Conservation (phyloP, 148 eudicot species). For the Diospyros kaki region DNA sequence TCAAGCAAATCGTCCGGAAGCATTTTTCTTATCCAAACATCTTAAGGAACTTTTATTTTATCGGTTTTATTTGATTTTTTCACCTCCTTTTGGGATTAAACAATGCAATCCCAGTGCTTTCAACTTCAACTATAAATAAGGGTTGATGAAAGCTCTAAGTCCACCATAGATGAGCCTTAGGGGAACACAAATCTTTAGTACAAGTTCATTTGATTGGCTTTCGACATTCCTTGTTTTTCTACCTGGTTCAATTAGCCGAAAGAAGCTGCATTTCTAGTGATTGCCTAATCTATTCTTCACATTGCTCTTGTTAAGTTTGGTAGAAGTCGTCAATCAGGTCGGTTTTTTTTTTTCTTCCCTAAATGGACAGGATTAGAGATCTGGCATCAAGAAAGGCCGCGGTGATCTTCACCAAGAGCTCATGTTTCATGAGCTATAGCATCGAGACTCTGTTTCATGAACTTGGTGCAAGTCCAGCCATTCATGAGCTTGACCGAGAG, state of each 20-base stretch:
- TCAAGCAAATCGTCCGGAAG: conserved; percentile 20
- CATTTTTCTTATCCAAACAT: conserved; percentile 36
- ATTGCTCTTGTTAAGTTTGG: background rate
- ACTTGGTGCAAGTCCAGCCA: conserved; percentile 28
- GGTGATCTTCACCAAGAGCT: conserved; percentile 34
- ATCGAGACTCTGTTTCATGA: conserved; percentile 23
- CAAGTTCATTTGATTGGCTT: no score
- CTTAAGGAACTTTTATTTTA: conserved; percentile 14
- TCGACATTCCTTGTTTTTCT: no score
- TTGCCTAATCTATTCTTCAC: background rate
- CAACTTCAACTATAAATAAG: conserved; percentile 31
- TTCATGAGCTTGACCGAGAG: conserved; percentile 34
- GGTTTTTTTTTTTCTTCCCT: background rate
- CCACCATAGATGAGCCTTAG: conserved; percentile 5
- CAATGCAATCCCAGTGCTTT: conserved; percentile 14
- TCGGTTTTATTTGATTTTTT: conserved; percentile 1
- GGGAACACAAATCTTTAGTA: background rate
- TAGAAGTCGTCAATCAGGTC: no score
- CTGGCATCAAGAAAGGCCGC: conserved; percentile 27
- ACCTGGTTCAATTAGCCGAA: no score
- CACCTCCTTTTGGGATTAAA: conserved; percentile 7
- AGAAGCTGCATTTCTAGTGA: no score
- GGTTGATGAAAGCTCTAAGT: conserved; percentile 20
- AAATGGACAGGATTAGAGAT: conserved; percentile 13
- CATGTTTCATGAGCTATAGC: conserved; percentile 30